A percentile compares a stretch with the other conserved stretches of the same genome.
Evolutionary conservation across 345 rosid genomes (phyloP).

Genomic region (Physaria fendleri): DNA sequence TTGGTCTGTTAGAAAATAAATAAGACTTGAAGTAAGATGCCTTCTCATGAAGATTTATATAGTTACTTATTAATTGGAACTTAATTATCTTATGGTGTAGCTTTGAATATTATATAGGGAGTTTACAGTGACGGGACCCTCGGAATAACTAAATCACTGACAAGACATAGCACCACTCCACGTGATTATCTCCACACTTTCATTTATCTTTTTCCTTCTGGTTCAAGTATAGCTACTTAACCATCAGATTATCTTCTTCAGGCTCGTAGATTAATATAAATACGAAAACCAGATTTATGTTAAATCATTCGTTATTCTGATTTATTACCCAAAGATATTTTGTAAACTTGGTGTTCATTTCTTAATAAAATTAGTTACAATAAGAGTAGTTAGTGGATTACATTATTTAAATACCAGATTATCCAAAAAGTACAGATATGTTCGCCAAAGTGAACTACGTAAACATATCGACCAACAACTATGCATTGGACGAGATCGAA

Average conservation of each 20-base stretch:
- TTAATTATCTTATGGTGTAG: not conserved
- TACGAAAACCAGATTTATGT: not conserved
- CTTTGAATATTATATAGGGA: conserved; percentile 1
- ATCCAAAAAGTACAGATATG: no score
- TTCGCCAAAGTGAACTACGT: not conserved
- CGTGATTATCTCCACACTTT: not conserved
- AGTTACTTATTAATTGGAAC: not conserved
- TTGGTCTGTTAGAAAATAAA: not conserved
- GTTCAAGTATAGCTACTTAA: not conserved
- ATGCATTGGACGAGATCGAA: conserved; percentile 78
- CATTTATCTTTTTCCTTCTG: not conserved
- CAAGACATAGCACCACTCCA: conserved; percentile 1
- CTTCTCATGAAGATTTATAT: not conserved
- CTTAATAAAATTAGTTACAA: not conserved
- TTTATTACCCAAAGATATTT: no score
- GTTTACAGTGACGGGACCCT: conserved; percentile 1
- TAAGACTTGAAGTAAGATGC: not conserved
- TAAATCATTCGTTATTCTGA: not conserved
- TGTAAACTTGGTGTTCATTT: no score
- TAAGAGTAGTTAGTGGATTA: not conserved
- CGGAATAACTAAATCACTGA: not conserved
- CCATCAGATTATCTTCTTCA: not conserved
- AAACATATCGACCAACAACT: conserved; percentile 92
- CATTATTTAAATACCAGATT: no score
- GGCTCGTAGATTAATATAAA: not conserved